Evolutionary conservation across 2,329 filamentous ascomycete genomes (phyloP), one percentile per base, ranked within the genome.

Genomic region (Zelopaecilomyces penicillatus): DNA sequence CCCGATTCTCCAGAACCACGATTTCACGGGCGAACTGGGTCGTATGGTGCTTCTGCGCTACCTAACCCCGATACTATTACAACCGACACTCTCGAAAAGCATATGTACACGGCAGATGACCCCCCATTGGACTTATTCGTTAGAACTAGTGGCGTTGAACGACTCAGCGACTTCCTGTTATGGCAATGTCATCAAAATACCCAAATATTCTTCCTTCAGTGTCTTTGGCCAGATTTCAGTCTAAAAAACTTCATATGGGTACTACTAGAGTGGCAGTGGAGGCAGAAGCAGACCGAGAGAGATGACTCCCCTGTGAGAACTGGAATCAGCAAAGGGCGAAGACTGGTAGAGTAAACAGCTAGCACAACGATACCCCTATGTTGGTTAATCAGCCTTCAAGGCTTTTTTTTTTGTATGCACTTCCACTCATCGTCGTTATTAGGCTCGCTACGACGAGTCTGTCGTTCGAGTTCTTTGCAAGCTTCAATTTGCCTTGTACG

Each of bases 111-210:
- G 4, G 79, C 84, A 40, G 80, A 81, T 43, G 83, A 86, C 50
- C 93, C 93, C 11, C 93, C 93, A 1, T 70, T 97, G 36, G 93
- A 98, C 59, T 75, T 98, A 9, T 82, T 98, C 44, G 77, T 98
- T 41, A 81, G 93, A 41, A 98, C 93, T 4, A 96, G 89, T 50
- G 91, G 90, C 29, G 93, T 98, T 10, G 85, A 90, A 64, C 78
- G 93, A 40, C 71, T 98, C 47, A 96, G 89, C 60, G 93, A 98
- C 63, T 98, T 97, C 57, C 93, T 98, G 90, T 80, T 98, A 31
- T 98, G 93, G 93, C 93, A 98, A 66, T 93, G 87, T 57, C 90
- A 97, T 60, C 80, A 95, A 59, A 75, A 91, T 51, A 96, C 93
- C 0, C 85, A 95, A 48, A 85, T 98, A 52, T 87, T 94, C 48